Conservation (phyloP, 2,329 filamentous ascomycete genomes). For the Colletotrichum endophyticum region DNA sequence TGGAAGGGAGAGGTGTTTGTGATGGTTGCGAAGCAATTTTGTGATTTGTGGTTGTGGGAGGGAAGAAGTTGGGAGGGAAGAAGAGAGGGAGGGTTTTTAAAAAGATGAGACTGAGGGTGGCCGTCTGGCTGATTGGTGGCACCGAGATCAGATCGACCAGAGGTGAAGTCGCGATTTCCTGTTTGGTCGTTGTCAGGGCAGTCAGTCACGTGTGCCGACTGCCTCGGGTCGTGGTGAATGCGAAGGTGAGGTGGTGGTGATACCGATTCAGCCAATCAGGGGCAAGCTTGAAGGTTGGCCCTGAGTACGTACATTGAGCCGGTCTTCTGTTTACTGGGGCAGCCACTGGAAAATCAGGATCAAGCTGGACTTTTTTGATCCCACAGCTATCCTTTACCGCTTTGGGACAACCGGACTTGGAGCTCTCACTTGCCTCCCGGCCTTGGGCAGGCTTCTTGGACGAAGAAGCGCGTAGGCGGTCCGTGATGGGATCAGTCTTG, state of each 20-base stretch:
- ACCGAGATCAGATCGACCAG: not conserved
- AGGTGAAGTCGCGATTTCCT: not conserved
- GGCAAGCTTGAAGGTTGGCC: not conserved
- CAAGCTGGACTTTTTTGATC: not conserved
- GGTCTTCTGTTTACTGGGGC: not conserved
- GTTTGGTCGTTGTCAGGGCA: not conserved
- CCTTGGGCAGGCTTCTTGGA: not conserved
- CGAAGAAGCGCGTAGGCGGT: not conserved
- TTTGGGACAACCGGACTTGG: not conserved
- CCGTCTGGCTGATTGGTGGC: not conserved
- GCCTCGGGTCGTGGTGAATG: not conserved
- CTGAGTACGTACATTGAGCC: not conserved
- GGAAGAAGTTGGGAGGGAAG: not conserved
- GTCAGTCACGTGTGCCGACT: not conserved
- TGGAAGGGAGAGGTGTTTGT: not conserved
- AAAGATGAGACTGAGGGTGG: not conserved
- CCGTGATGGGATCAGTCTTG: not conserved
- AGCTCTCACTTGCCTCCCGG: not conserved
- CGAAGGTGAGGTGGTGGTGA: not conserved
- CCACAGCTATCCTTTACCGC: not conserved
- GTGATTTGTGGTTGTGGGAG: not conserved
- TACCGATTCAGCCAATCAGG: not conserved
- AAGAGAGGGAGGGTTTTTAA: not conserved
- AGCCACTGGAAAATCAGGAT: not conserved
- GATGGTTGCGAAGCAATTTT: not conserved